Evolutionary conservation across 179 eudicot genomes (phyloP).

Genomic region (Corrigiola litoralis): DNA sequence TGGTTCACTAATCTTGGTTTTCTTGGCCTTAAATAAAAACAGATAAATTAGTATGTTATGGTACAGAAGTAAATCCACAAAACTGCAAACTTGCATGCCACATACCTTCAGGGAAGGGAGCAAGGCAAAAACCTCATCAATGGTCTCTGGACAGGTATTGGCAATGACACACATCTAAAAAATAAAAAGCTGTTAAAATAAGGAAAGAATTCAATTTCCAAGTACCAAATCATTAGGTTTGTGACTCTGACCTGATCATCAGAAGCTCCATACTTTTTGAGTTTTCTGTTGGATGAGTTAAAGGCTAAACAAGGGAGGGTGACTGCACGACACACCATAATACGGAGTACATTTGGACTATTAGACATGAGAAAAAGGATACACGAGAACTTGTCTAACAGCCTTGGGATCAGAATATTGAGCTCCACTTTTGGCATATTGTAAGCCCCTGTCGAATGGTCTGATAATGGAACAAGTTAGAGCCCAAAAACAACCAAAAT

Average conservation of each 20-base stretch:
- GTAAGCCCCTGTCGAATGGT: conserved; percentile 72
- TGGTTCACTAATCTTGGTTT: conserved; percentile 42
- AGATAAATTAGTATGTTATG: neutral
- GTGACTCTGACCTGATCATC: conserved; percentile 59
- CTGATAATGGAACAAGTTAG: conserved; percentile 33
- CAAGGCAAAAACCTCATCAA: conserved; percentile 67
- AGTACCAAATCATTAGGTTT: neutral
- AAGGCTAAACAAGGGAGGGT: conserved; percentile 27
- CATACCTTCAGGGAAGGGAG: conserved; percentile 79
- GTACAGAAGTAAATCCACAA: neutral
- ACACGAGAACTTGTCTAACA: conserved; percentile 64
- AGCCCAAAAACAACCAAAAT: conserved; percentile 8
- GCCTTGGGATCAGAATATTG: conserved; percentile 44
- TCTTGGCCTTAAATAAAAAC: conserved; percentile 39
- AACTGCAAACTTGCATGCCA: neutral
- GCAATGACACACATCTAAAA: conserved; percentile 78
- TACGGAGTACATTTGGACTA: neutral
- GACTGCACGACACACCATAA: neutral
- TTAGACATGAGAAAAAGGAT: conserved; percentile 44
- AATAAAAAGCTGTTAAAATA: neutral
- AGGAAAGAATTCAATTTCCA: neutral
- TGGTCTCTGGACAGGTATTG: conserved; percentile 60
- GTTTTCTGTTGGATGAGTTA: conserved; percentile 56
- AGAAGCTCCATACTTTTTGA: conserved; percentile 62
- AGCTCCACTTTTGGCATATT: conserved; percentile 57